Conservation (phyloP, 108 stramenopile species). For the Skeletonema potamos region DNA sequence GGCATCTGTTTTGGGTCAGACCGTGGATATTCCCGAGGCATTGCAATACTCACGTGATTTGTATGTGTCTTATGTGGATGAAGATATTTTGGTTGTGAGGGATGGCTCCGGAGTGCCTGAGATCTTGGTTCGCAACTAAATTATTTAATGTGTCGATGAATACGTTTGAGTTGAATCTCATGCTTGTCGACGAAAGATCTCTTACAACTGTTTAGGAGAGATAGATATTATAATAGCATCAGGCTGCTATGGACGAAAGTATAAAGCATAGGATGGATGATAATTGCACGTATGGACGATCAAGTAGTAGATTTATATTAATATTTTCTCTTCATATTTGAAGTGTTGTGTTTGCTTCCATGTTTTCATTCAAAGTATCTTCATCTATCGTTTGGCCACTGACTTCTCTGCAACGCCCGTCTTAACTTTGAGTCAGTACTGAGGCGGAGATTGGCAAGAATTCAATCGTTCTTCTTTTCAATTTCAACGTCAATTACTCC, state of each 20-base stretch:
- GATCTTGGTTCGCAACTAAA: conserved; percentile 75
- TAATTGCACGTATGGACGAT: neutral
- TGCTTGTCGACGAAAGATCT: neutral
- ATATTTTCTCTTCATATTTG: neutral
- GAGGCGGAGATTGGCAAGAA: neutral
- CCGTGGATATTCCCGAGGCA: conserved; percentile 67
- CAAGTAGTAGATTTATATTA: neutral
- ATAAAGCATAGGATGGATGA: neutral
- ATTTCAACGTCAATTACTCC: neutral
- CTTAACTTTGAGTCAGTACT: neutral
- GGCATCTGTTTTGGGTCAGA: conserved; percentile 60
- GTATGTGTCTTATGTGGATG: conserved; percentile 89
- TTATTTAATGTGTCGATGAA: neutral
- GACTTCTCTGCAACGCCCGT: neutral
- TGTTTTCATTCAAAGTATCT: neutral
- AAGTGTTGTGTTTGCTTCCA: neutral
- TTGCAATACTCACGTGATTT: conserved; percentile 76
- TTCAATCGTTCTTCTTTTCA: neutral
- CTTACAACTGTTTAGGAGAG: neutral
- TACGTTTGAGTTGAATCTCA: neutral
- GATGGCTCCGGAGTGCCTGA: conserved; percentile 87
- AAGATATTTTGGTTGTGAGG: conserved; percentile 84
- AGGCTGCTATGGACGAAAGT: neutral
- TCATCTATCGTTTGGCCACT: neutral
- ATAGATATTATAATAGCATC: neutral